Percentiles rank a stretch among this genome's conserved stretches.
These are phyloP conservation scores for Ilyonectria sp. DNA, from an alignment of 2,329 filamentous ascomycete species.

Conservation along the genomic window DNA sequence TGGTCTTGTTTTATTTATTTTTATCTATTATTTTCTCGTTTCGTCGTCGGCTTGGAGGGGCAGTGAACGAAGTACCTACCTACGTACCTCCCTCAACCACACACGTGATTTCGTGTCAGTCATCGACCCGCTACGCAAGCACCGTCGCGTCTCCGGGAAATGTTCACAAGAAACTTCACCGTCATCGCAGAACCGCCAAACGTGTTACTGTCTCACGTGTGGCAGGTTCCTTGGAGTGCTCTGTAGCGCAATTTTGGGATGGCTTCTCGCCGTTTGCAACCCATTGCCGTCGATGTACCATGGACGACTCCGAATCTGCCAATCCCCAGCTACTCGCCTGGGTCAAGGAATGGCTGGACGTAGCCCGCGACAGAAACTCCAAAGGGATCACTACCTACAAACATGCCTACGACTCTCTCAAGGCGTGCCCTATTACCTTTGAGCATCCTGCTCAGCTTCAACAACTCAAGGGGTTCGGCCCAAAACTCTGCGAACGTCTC, in stretches of 20 bases:
- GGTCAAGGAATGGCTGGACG: constrained; percentile 84
- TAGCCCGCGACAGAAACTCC: constrained; percentile 77
- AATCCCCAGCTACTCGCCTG: constrained; percentile 81
- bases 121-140: constrained; percentile 1
- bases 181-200: background rate
- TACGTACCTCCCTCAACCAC: background rate
- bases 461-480: constrained; percentile 81
- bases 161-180: background rate
- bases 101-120: constrained; percentile 46
- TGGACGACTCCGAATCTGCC: constrained; percentile 64
- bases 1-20: background rate
- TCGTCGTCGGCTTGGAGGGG: no score
- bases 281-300: constrained; percentile 28
- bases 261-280: constrained; percentile 5
- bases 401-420: constrained; percentile 83
- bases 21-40: no score
- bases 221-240: constrained; percentile 10
- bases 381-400: constrained; percentile 82
- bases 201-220: background rate
- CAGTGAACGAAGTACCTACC: no score
- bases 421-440: constrained; percentile 79
- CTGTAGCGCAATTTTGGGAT: constrained; percentile 3
- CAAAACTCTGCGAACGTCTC: constrained; percentile 79
- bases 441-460: constrained; percentile 81
- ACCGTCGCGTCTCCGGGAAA: constrained; percentile 7